Evolutionary conservation across 2,329 filamentous ascomycete species (phyloP).

Genomic region (Metarhizium sp.): DNA sequence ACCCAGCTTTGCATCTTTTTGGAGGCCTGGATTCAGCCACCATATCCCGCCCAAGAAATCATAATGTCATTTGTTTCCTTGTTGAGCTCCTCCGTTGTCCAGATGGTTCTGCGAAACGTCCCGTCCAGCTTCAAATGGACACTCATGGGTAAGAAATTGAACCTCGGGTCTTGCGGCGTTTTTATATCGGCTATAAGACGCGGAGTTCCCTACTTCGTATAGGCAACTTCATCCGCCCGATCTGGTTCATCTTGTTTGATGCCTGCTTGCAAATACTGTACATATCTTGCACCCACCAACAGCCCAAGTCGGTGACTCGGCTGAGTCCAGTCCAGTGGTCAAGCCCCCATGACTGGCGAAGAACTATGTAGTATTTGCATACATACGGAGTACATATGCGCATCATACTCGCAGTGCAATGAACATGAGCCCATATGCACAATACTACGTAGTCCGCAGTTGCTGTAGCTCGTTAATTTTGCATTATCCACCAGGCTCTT

Average conservation of each 20-base stretch:
- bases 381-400: slow-evolving; percentile 21
- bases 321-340: neutral
- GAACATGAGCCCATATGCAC: neutral
- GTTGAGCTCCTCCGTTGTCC: neutral
- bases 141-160: too few relatives aligned
- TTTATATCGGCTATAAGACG: neutral
- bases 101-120: too few relatives aligned
- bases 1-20: neutral
- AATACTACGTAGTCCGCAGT: too few relatives aligned
- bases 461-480: neutral
- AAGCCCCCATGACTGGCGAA: neutral
- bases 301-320: neutral
- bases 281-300: neutral
- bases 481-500: neutral
- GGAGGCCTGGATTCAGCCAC: neutral
- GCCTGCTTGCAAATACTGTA: neutral
- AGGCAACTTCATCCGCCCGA: neutral
- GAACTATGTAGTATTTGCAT: neutral
- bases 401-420: slow-evolving; percentile 24
- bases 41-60: neutral
- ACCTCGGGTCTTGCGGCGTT: neutral
- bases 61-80: too few relatives aligned
- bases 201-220: neutral
- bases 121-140: too few relatives aligned
- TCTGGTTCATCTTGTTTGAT: neutral